These are phyloP conservation scores for Diplocarpon rosae DNA, from an alignment of 2,329 filamentous ascomycete genomes.

Conservation along the genomic window DNA sequence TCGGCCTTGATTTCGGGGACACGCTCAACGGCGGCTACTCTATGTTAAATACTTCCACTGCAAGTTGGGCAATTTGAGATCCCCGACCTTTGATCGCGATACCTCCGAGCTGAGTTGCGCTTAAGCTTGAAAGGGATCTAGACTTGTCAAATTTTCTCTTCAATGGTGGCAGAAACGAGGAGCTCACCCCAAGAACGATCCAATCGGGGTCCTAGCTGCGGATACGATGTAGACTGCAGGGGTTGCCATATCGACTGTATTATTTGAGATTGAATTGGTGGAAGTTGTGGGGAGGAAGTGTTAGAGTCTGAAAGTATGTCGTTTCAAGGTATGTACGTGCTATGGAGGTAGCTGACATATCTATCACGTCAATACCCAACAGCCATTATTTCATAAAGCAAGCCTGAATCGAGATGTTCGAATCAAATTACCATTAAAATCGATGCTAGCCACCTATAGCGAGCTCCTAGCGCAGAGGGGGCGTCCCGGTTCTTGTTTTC, in stretches of 20 bases:
- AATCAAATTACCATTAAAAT: no score
- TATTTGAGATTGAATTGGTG: neutral
- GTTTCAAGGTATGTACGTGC: no score
- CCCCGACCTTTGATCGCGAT: constrained; percentile 78
- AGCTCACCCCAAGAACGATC: constrained; percentile 82
- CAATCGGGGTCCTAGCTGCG: constrained; percentile 78
- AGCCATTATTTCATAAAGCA: no score
- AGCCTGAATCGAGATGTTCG: no score
- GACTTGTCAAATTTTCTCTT: constrained; percentile 16
- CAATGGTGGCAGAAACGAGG: constrained; percentile 36
- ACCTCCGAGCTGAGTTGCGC: constrained; percentile 75
- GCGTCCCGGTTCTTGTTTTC: no score
- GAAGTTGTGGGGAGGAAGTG: neutral
- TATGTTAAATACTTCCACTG: neutral
- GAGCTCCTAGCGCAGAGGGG: no score
- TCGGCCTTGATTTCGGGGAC: constrained; percentile 77
- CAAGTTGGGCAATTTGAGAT: neutral
- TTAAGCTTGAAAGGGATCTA: constrained; percentile 80
- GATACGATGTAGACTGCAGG: constrained; percentile 95
- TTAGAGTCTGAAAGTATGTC: no score
- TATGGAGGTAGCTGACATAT: no score
- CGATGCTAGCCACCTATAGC: no score
- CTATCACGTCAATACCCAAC: no score
- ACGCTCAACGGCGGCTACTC: constrained; percentile 64
- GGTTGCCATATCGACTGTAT: constrained; percentile 54